Evolutionary conservation across 768 basidiomycete species (phyloP), one percentile per base, ranked within the genome.

Genomic region (Leccinum incarnatum): DNA sequence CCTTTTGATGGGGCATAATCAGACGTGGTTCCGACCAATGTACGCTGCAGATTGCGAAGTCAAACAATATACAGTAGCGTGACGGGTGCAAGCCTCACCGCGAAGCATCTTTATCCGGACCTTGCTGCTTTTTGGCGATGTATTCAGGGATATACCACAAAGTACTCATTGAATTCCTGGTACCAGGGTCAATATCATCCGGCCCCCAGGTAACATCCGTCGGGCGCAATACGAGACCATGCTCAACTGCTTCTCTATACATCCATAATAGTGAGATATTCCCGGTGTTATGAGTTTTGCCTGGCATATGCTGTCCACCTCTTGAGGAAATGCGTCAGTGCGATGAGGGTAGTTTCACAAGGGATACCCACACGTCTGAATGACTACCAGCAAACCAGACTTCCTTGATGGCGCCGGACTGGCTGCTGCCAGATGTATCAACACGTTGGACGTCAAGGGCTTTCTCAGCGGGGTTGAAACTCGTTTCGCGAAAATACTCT

Each of bases 301-400:
- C 64, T 2, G 56, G 54, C 27, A 42, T 47, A 23, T 52, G 57
- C 34, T 25, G 60, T 1, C 64, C 64, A 29, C 64, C 64, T 9
- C 61, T 65, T 21, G 8, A 45, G 1, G 25, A 29, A 25, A 3
- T 12, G 30, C 14, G 17, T 65, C 42, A 57, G 40, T 5, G 15
- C 32, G 6, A 27, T 4, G 19, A 27, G 27, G 25, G 4, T 5
- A 3, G 8, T 10, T 25, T 12, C 25, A 1, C 17, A 45, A 32
- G 12, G 21, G 25, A 23, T 10, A 54, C 59, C 17, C 34, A 72
- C 74, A 51, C 62, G 67, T 76, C 75, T 0, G 49, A 50, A n/a
- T 50, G 49, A 30, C 11, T 29, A 19, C 49, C 49, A 30, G 49
- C 49, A 30, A 50, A 50, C 49, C 49, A 50, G 10, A 50, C 49